Evolutionary conservation across 192 early-diverging fungal species (phyloP), one percentile per base, ranked within the genome.

Genomic region (Coemansia sp.): DNA sequence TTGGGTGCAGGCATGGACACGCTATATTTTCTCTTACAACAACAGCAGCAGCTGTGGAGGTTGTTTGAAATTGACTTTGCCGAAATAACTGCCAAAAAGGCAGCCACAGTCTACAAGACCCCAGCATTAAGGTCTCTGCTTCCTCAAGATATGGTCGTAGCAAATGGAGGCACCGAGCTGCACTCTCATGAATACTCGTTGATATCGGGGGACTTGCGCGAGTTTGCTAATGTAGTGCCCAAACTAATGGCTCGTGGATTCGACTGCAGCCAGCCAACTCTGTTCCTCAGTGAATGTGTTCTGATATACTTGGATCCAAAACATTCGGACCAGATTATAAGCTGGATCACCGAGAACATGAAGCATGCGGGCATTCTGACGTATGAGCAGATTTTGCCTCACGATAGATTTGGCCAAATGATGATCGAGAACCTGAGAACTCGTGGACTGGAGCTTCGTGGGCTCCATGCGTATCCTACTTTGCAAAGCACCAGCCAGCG

Each of bases 1-100:
- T 59, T 97, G 8, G 96, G 96, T 12, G 91, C 92, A 6, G 96
- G 96, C 2, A 88, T 87, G 43, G 96, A 98, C 61, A 96, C 96
- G 0, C 82, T 93, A 16, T 96, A 88, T 56, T 96, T 96, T 68
- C 57, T 83, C 14, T 72, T 91, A 43, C 86, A 89, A 78, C 87
- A 84, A 51, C 15, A 66, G n/a, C 43, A 44, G 0, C 23, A 54
- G 23, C 2, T 48, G 14, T 39, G 15, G 2, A 61, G 75, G 55
- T 96, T 90, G 69, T 89, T 92, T 82, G 96, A 98, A 69, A 82
- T 97, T 21, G 96, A 98, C 68, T 96, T 93, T 61, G 84, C 87
- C 6, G 91, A 98, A 55, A 84, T 91, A 3, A 92, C 91, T 2
- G 59, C 81, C 10, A 85, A 85, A 55, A 98, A 98, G 72, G 87